Evolutionary conservation across 306 rosid genomes (phyloP).

Genomic region (Psophocarpus tetragonolobus): DNA sequence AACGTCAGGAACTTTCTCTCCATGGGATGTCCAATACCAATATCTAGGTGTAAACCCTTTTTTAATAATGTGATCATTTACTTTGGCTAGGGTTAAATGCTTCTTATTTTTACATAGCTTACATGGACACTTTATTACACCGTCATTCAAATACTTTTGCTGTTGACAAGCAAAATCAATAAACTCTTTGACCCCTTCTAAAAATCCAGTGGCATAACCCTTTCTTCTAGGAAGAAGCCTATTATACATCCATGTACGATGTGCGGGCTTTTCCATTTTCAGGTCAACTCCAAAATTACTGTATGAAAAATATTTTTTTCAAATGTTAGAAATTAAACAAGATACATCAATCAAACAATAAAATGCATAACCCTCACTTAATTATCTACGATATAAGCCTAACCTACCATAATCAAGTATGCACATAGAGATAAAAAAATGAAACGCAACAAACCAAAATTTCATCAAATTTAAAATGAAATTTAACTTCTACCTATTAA

Average conservation of each 20-base stretch:
- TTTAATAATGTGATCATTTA: constrained; percentile 12
- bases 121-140: constrained; percentile 22
- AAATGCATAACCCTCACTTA: background rate
- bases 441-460: too few relatives aligned
- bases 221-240: constrained; percentile 7
- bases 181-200: constrained; percentile 20
- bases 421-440: too few relatives aligned
- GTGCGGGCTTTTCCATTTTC: constrained; percentile 23
- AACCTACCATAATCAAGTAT: too few relatives aligned
- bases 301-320: background rate
- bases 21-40: constrained; percentile 8
- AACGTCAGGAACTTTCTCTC: background rate
- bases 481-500: too few relatives aligned
- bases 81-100: background rate
- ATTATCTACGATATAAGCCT: background rate
- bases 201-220: background rate
- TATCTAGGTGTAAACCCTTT: constrained; percentile 11
- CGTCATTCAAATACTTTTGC: background rate
- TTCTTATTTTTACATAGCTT: constrained; percentile 7
- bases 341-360: background rate
- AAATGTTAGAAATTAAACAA: background rate
- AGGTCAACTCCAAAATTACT: background rate
- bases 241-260: constrained; percentile 25
- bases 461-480: too few relatives aligned
- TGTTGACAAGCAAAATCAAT: constrained; percentile 21